These are phyloP conservation scores for Suhomyces choctaworum DNA, from an alignment of 1,139 yeast genomes.

Conservation along the genomic window DNA sequence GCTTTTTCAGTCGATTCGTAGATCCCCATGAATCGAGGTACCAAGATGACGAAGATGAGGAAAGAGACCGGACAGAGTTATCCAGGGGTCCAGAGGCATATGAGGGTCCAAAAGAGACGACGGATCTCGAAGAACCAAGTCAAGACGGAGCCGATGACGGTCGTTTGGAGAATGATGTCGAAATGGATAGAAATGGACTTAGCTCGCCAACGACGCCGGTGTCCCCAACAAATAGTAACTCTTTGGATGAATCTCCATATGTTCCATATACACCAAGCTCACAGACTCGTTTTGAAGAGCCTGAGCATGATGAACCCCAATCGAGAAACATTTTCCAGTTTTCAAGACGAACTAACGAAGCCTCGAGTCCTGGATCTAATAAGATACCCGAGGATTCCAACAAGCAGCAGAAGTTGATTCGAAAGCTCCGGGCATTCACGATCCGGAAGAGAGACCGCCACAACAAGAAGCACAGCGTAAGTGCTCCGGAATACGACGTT, in stretches of 20 bases:
- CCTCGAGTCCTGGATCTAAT: conserved; percentile 2
- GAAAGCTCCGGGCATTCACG: conserved; percentile 31
- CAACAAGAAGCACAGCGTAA: conserved; percentile 21
- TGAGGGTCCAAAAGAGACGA: conserved; percentile 1
- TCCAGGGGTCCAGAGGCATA: conserved; percentile 4
- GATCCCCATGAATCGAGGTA: conserved; percentile 32
- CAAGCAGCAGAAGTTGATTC: conserved; percentile 20
- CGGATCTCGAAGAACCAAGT: no score
- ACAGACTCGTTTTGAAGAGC: conserved; percentile 8
- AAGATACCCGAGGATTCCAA: conserved; percentile 17
- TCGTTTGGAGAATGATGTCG: no score
- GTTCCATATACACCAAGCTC: neutral
- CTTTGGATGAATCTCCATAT: neutral
- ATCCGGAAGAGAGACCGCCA: conserved; percentile 27
- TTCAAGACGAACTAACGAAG: conserved; percentile 8
- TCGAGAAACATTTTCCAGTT: conserved; percentile 4
- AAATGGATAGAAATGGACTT: no score
- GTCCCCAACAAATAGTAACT: conserved; percentile 1
- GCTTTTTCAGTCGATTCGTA: conserved; percentile 23
- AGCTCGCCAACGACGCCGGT: conserved; percentile 1
- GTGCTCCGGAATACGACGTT: conserved; percentile 21
- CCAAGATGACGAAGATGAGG: conserved; percentile 28
- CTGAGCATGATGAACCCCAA: conserved; percentile 6
- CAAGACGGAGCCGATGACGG: no score
- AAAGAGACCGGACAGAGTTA: conserved; percentile 15